These are phyloP conservation scores for Hymenoscyphus albidus DNA, from an alignment of 2,329 filamentous ascomycete genomes.

Conservation along the genomic window DNA sequence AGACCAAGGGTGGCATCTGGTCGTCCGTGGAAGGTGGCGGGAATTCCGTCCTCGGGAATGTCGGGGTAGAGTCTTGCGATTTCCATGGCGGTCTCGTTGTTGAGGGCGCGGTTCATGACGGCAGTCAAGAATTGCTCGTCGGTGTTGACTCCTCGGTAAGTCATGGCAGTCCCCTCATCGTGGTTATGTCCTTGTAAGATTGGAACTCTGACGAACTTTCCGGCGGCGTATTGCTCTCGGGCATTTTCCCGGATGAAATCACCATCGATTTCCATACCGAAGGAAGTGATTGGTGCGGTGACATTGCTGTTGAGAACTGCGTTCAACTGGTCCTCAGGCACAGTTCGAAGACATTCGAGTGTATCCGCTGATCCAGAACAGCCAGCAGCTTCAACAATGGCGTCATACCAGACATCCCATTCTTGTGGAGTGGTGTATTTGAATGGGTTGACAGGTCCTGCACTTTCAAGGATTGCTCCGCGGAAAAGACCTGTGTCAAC, in stretches of 20 bases:
- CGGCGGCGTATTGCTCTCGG: slow-evolving; percentile 48
- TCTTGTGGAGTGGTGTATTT: background rate
- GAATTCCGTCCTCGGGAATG: no score
- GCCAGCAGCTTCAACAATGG: slow-evolving; percentile 35
- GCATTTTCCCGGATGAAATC: slow-evolving; percentile 29
- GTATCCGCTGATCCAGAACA: slow-evolving; percentile 15
- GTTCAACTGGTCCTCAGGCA: slow-evolving; percentile 44
- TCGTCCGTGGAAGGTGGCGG: no score
- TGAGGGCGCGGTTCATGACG: no score
- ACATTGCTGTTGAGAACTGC: slow-evolving; percentile 33
- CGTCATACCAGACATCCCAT: slow-evolving; percentile 32
- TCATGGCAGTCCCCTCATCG: slow-evolving; percentile 55
- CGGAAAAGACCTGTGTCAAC: slow-evolving; percentile 51
- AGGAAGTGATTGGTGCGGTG: slow-evolving; percentile 8
- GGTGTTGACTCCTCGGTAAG: background rate
- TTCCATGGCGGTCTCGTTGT: no score
- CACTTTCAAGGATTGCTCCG: slow-evolving; percentile 47
- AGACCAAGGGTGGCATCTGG: no score
- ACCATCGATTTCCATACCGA: slow-evolving; percentile 29
- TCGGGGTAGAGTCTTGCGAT: no score
- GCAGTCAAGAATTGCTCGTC: background rate
- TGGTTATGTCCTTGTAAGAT: slow-evolving; percentile 60
- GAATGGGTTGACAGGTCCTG: slow-evolving; percentile 21
- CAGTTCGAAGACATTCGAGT: slow-evolving; percentile 30
- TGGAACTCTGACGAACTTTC: slow-evolving; percentile 60